Conservation (phyloP, 352 stramenopile genomes). For the Globisporangium okanoganense region DNA sequence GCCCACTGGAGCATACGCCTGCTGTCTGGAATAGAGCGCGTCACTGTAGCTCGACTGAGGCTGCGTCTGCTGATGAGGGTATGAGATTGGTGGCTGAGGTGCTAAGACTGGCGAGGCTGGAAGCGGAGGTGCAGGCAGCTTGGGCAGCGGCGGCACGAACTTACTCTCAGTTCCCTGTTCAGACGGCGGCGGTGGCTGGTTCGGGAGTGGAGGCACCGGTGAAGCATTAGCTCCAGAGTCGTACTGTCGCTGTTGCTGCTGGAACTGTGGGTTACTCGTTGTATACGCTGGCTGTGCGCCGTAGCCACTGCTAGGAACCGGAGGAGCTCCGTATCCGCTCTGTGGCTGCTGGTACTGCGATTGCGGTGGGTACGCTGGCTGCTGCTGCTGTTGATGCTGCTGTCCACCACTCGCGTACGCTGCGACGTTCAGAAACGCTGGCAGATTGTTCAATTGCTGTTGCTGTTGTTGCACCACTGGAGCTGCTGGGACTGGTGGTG, state of each 20-base stretch:
- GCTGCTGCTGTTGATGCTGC: conserved; percentile 11
- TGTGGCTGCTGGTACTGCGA: conserved; percentile 3
- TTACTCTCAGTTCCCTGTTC: background rate
- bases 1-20: conserved; percentile 31
- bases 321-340: background rate
- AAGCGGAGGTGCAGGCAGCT: conserved; percentile 5
- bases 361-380: conserved; percentile 6
- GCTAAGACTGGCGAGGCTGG: background rate
- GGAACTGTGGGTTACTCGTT: background rate
- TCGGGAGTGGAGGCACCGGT: conserved; percentile 4
- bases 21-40: conserved; percentile 31
- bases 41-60: conserved; percentile 26
- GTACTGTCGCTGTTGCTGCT: background rate
- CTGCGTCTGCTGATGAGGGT: conserved; percentile 11
- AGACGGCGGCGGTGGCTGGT: background rate
- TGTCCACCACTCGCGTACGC: conserved; percentile 3
- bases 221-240: background rate
- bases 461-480: background rate
- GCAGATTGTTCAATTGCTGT: background rate
- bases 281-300: conserved; percentile 1
- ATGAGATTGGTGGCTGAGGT: conserved; percentile 3
- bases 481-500: background rate
- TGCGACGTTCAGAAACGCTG: background rate
- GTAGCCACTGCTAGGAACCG: background rate
- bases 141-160: conserved; percentile 10